These are phyloP conservation scores for Penicillium fimorum DNA, from an alignment of 495 filamentous ascomycete species.

Conservation along the genomic window DNA sequence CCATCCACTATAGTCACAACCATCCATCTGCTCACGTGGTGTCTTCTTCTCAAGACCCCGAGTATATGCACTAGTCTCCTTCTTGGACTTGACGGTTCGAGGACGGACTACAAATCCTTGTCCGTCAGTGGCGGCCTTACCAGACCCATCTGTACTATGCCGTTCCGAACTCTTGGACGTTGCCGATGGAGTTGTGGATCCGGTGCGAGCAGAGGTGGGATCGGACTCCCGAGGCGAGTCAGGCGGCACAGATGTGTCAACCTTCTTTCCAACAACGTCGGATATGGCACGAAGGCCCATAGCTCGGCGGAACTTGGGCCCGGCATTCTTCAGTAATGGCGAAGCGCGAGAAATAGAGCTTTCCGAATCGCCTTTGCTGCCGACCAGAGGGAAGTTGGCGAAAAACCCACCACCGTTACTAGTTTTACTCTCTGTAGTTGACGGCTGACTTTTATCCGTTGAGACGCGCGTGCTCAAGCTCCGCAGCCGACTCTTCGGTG, in stretches of 20 bases:
- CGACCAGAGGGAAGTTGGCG: constrained; percentile 45
- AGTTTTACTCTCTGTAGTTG: constrained; percentile 44
- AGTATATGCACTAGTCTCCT: constrained; percentile 90
- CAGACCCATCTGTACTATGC: constrained; percentile 61
- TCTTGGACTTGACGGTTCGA: constrained; percentile 69
- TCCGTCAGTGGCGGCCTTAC: constrained; percentile 58
- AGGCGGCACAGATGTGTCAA: constrained; percentile 38
- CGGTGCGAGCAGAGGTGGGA: constrained; percentile 69
- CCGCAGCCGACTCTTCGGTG: constrained; percentile 43
- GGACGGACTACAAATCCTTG: constrained; percentile 46
- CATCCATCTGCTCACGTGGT: constrained; percentile 79
- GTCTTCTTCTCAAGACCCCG: constrained; percentile 80
- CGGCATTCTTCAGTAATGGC: constrained; percentile 44
- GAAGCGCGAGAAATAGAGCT: constrained; percentile 52
- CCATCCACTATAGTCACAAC: constrained; percentile 94
- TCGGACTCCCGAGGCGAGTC: constrained; percentile 67
- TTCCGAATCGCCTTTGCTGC: constrained; percentile 45
- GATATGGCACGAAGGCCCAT: constrained; percentile 77
- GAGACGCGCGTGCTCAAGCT: constrained; percentile 46
- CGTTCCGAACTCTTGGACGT: constrained; percentile 76
- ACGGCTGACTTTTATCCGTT: constrained; percentile 27
- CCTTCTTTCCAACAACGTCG: constrained; percentile 55
- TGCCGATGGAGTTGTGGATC: constrained; percentile 81
- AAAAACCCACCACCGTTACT: constrained; percentile 34
- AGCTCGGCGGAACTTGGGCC: constrained; percentile 50